Base-by-base conservation (phyloP, 805 yeast species). In the Candida khao-thaluensis region DNA sequence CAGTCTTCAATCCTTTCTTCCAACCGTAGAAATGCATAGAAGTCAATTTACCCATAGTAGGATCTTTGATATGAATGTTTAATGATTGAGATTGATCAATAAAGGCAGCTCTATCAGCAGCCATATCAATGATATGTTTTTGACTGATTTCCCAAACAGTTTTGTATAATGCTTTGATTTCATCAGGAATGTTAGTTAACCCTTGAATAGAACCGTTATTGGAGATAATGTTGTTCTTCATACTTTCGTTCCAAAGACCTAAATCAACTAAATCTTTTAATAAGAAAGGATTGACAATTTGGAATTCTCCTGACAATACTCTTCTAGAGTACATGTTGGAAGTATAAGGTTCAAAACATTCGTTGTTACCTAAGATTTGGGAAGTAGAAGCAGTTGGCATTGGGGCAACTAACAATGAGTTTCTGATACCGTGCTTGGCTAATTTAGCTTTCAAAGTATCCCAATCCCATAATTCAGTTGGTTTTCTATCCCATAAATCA, bases 1-100 rank as follows among this genome's bases (percentile, higher is more conserved):
- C 99, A 4, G 99, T 93, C 76, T 93, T 93, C 60, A 93, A 77
- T 45, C 99, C 99, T 72, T 85, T 88, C 72, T 86, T 85, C 99
- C 99, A 93, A 34, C 96, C 98, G 60, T 93, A 91, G 74, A 93
- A 93, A 64, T 93, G 99, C 97, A 93, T 93, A 49, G 93, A 81
- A 5, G 98, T 93, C 59, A 93, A 76, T 64, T 93, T 93, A 54
- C 96, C 95, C 91, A 88, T 85, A 2, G 98, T 89, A 44, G 97
- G 97, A 45, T 81, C 82, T 59, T 77, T 79, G 63, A 93, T 73
- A 69, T 87, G 90, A 48, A 93, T 80, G 62, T 91, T 93, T 74
- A 93, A 71, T 33, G 93, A 82, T 71, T 91, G 98, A 20, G 96
- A 87, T 69, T 93, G 99, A 62, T 85, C 93, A 59, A 85, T 81